phyloP scores from a whole-genome alignment of 192 early-diverging fungal genomes.

The Coemansia sp. region DNA sequence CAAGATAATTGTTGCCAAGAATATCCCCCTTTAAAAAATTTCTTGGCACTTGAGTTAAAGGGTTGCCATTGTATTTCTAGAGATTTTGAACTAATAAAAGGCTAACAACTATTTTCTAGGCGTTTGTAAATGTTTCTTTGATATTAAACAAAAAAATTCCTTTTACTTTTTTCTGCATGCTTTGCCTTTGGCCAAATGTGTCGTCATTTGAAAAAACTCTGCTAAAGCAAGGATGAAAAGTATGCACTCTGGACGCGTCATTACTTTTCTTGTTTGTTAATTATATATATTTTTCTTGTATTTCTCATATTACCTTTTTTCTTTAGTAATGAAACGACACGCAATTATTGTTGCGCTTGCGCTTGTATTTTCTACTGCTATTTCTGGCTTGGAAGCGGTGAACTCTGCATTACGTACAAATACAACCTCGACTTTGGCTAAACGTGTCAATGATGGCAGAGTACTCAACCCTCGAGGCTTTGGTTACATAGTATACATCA shows the following conservation, averaged over 20 bases:
- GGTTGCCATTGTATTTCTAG: too few relatives aligned
- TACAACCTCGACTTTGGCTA: neutral
- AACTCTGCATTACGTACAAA: too few relatives aligned
- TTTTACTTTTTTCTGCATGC: neutral
- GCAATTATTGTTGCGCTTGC: neutral
- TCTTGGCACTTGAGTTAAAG: too few relatives aligned
- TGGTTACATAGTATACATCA: slow-evolving; percentile 3
- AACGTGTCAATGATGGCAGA: neutral
- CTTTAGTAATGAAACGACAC: neutral
- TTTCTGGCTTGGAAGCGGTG: slow-evolving; percentile 1
- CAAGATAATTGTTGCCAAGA: too few relatives aligned
- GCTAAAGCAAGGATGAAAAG: too few relatives aligned
- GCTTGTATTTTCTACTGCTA: neutral
- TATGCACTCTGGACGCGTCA: too few relatives aligned
- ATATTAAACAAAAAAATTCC: neutral
- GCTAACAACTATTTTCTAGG: neutral
- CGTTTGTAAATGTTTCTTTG: neutral
- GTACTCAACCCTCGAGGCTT: slow-evolving; percentile 4
- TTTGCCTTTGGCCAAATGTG: neutral
- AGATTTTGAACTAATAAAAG: neutral
- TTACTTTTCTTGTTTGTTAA: too few relatives aligned
- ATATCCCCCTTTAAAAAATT: too few relatives aligned
- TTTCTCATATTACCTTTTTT: neutral
- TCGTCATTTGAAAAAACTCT: too few relatives aligned
- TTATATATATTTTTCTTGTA: neutral